These are phyloP conservation scores for Ganoderma lingzhi DNA, from an alignment of 1,284 basidiomycete genomes.

Conservation along the genomic window DNA sequence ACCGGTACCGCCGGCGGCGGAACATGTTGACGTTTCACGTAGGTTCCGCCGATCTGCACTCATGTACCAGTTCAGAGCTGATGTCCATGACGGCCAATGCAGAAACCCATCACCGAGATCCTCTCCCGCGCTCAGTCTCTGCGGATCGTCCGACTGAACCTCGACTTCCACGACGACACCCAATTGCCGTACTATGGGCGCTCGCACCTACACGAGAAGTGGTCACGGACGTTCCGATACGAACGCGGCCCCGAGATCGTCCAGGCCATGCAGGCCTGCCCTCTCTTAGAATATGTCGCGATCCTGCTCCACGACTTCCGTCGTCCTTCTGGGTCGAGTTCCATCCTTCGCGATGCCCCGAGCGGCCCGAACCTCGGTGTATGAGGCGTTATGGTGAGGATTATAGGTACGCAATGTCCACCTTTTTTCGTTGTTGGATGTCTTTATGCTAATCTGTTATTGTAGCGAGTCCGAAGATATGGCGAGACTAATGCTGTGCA, in stretches of 20 bases:
- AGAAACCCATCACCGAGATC: background rate
- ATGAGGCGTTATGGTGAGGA: background rate
- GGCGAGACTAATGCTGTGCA: too few relatives aligned
- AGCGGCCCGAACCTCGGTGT: background rate
- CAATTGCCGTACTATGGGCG: background rate
- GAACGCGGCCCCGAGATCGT: constrained; percentile 2
- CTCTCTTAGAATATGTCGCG: background rate
- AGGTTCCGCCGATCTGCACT: background rate
- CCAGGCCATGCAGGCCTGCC: constrained; percentile 2
- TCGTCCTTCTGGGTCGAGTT: constrained; percentile 6
- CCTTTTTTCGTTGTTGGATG: too few relatives aligned
- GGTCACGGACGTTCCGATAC: background rate
- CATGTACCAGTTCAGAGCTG: background rate
- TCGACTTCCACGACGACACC: constrained; percentile 15
- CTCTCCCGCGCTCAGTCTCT: background rate
- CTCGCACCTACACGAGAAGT: background rate
- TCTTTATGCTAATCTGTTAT: too few relatives aligned
- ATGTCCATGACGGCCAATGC: background rate
- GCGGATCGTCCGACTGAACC: constrained; percentile 9
- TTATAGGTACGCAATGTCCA: too few relatives aligned
- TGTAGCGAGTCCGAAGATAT: too few relatives aligned
- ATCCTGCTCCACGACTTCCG: background rate
- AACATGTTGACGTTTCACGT: background rate
- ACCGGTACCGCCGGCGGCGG: background rate
- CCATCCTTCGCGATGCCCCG: background rate